Conservation (phyloP, 306 rosid genomes). For the Abrus pulchellus region DNA sequence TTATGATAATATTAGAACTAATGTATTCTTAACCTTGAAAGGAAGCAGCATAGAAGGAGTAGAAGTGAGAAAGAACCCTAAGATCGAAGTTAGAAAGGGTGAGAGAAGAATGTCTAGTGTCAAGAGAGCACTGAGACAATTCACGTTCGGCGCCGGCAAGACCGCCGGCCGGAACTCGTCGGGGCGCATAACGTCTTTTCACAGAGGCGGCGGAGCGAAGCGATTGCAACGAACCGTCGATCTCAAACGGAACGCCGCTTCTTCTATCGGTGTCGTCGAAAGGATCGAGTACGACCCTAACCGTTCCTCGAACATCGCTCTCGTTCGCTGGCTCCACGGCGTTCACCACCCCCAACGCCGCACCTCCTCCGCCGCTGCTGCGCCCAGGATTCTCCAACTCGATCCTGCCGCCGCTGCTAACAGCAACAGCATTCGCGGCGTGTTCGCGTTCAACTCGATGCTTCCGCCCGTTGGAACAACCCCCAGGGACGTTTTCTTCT, state of each 20-base stretch:
- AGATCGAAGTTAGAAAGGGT: not conserved
- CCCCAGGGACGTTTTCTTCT: conserved; percentile 47
- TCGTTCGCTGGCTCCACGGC: conserved; percentile 59
- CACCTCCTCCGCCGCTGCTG: not conserved
- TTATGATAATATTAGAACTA: too few relatives aligned
- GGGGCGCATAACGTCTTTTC: conserved; percentile 52
- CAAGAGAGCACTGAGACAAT: conserved; percentile 52
- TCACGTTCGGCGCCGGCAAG: conserved; percentile 48
- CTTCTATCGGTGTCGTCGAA: conserved; percentile 60
- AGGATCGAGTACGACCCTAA: conserved; percentile 66
- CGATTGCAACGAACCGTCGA: conserved; percentile 60
- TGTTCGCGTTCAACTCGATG: conserved; percentile 50
- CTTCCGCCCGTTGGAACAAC: conserved; percentile 35
- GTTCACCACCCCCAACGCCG: conserved; percentile 33
- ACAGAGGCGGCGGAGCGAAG: conserved; percentile 58
- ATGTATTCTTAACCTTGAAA: too few relatives aligned
- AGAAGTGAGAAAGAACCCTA: not conserved
- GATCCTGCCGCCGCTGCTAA: conserved; percentile 2
- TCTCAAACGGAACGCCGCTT: conserved; percentile 53
- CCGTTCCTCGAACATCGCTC: conserved; percentile 62
- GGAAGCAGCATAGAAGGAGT: not conserved
- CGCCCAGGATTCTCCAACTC: not conserved
- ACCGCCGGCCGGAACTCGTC: conserved; percentile 54
- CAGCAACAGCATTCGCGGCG: conserved; percentile 41
- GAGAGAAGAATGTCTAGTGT: conserved; percentile 42